Evolutionary conservation across 768 basidiomycete genomes (phyloP).

Genomic region (Peribolospora kevripleyi): DNA sequence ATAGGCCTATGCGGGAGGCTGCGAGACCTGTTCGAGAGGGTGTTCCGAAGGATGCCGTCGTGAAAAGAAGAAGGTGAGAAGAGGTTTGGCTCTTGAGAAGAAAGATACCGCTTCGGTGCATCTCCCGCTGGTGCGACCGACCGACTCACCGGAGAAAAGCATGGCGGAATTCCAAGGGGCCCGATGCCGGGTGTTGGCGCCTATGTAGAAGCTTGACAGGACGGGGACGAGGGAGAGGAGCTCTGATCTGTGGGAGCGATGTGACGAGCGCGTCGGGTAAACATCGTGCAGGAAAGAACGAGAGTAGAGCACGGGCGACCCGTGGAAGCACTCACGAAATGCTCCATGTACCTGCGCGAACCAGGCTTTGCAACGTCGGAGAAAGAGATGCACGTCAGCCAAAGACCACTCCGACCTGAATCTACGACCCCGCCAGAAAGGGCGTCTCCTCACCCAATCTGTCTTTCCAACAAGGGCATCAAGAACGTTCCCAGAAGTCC

Average conservation of each 20-base stretch:
- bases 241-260: constrained; percentile 19
- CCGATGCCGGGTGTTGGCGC: constrained; percentile 8
- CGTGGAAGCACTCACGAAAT: constrained; percentile 21
- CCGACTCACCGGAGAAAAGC: constrained; percentile 24
- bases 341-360: constrained; percentile 29
- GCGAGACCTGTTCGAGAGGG: constrained; percentile 23
- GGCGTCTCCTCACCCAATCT: constrained; percentile 17
- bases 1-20: constrained; percentile 27
- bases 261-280: no score
- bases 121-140: not conserved
- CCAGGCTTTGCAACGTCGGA: constrained; percentile 9
- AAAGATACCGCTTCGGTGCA: not conserved
- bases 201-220: constrained; percentile 23
- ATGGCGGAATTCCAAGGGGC: constrained; percentile 21
- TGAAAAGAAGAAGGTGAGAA: no score
- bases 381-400: no score
- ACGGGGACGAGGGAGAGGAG: constrained; percentile 27
- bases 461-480: constrained; percentile 24
- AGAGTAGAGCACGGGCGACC: not conserved
- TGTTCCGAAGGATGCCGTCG: not conserved
- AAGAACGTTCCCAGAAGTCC: constrained; percentile 28
- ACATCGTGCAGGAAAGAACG: no score
- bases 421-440: no score
- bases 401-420: no score
- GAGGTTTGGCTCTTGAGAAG: not conserved